Base-by-base conservation (phyloP, 1,139 yeast genomes). In the Kazachstania sp. region DNA sequence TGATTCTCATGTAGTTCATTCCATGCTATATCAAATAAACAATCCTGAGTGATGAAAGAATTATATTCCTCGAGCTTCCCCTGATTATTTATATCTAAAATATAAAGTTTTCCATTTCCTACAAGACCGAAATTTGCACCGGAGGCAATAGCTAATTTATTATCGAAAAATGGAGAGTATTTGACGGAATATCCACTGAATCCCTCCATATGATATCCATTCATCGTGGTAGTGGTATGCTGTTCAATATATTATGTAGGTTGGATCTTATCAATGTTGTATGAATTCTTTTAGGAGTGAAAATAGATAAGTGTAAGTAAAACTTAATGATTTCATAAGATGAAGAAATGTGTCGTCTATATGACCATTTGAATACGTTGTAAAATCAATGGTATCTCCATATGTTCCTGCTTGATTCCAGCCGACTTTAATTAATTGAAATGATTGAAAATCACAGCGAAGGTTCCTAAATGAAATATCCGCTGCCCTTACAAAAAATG, bases 121-220 rank as follows among this genome's bases (percentile, higher is more conserved):
- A 87, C 96, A 9, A 92, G 71, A 2, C 97, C 97, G 66, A 83
- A 92, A 67, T 92, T 92, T 34, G 97, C 87, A 0, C 96, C 83
- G 0, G 95, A 74, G 1, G 95, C 94, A 34, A 87, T 94, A 0
- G 96, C 97, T 13, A 92, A 64, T 59, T 85, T 85, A 67, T 85
- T 86, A 67, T 92, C 97, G 57, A 78, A 85, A 61, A 81, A 92
- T 5, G 97, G 97, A 0, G 97, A 88, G 69, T 90, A 92, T 59
- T 83, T 85, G 15, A 88, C 83, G 0, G 84, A 83, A 63, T 86
- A 87, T 15, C 97, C 97, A 60, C 88, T 85, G 67, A 78, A 87
- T 2, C 96, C 95, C 28, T 73, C 69, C 23, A 95, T 86, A 56
- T 87, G 72, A 64, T 72, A 88, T 3, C 82, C 71, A 20, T 87